These are phyloP conservation scores for Protoeuglena noctilucae DNA, from an alignment of 139 green algal genomes.

Conservation along the genomic window DNA sequence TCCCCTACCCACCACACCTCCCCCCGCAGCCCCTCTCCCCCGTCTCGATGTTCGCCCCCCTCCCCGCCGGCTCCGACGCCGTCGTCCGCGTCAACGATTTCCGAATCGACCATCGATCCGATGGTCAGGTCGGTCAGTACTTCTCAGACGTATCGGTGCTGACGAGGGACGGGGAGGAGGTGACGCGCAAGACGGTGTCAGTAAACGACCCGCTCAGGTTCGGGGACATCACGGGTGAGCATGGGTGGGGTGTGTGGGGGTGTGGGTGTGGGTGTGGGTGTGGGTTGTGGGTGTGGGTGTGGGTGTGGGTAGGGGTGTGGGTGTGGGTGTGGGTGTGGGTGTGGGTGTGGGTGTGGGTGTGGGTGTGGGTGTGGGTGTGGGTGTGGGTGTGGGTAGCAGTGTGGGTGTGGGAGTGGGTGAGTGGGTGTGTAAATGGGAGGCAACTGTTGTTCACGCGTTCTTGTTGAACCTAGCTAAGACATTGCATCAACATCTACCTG, in stretches of 20 bases:
- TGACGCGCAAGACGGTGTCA: conserved; percentile 52
- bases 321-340: background rate
- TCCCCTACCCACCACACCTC: conserved; percentile 4
- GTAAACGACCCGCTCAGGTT: conserved; percentile 90
- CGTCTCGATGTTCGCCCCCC: conserved; percentile 10
- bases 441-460: too few relatives aligned
- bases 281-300: too few relatives aligned
- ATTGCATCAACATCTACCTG: too few relatives aligned
- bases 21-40: conserved; percentile 13
- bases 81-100: conserved; percentile 78
- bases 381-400: too few relatives aligned
- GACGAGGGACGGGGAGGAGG: conserved; percentile 17
- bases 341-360: too few relatives aligned
- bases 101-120: conserved; percentile 73
- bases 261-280: too few relatives aligned
- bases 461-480: too few relatives aligned
- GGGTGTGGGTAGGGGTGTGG: background rate
- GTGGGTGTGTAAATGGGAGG: too few relatives aligned
- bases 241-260: conserved; percentile 43
- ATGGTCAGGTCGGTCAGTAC: conserved; percentile 81
- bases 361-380: too few relatives aligned
- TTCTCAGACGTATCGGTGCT: conserved; percentile 50
- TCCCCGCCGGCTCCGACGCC: conserved; percentile 18
- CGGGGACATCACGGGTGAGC: conserved; percentile 33
- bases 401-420: too few relatives aligned